These are phyloP conservation scores for Rhododendron vialii DNA, from an alignment of 148 eudicot species.

Conservation along the genomic window DNA sequence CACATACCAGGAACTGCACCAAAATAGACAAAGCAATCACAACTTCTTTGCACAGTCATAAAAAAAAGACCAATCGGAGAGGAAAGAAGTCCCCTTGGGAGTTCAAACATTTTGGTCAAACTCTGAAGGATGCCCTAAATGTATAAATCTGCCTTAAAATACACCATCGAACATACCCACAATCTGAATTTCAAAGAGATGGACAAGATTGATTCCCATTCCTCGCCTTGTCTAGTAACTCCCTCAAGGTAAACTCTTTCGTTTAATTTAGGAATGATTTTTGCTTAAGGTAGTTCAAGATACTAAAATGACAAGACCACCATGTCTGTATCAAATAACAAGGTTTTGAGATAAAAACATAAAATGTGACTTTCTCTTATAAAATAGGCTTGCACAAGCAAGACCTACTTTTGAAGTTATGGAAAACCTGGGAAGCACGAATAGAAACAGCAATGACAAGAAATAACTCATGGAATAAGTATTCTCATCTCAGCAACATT, in stretches of 20 bases:
- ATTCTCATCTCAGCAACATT: not conserved
- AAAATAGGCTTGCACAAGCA: not conserved
- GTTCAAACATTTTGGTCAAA: not conserved
- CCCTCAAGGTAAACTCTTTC: not conserved
- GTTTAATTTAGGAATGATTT: not conserved
- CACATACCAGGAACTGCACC: constrained; percentile 65
- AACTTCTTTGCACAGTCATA: not conserved
- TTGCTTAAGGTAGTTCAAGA: not conserved
- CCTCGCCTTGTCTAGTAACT: not conserved
- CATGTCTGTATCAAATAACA: not conserved
- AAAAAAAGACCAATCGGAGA: not conserved
- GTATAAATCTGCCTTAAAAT: not conserved
- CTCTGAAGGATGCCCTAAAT: not conserved
- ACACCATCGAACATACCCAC: not conserved
- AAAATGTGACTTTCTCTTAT: not conserved
- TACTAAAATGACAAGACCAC: not conserved
- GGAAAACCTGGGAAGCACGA: not conserved
- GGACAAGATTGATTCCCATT: not conserved
- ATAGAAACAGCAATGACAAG: not conserved
- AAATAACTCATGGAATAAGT: not conserved
- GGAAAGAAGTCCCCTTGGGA: not conserved
- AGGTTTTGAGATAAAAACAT: not conserved
- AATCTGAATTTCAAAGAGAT: not conserved
- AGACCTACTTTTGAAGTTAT: not conserved
- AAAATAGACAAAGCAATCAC: constrained; percentile 6